Conservation (phyloP, 176 grass and related monocot genomes). For the Cymbopogon citratus region DNA sequence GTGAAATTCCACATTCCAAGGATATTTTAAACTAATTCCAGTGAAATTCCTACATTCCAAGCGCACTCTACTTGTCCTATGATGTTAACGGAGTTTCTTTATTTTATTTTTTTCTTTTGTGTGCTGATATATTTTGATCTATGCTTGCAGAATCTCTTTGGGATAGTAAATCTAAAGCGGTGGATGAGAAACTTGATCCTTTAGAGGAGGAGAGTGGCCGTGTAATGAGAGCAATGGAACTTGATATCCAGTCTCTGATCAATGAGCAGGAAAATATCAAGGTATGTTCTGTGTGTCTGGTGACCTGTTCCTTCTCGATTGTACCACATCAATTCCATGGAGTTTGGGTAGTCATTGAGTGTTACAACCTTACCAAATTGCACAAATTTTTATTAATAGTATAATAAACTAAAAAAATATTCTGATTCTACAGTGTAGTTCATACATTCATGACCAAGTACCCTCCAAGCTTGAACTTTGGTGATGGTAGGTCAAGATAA, state of each 20-base stretch:
- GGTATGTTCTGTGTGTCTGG: neutral
- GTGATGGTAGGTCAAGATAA: neutral
- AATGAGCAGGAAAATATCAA: constrained; percentile 41
- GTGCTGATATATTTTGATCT: neutral
- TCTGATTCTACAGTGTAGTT: neutral
- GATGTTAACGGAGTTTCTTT: neutral
- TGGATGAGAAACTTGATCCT: constrained; percentile 18
- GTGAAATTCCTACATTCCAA: too few species aligned
- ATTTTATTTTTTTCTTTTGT: neutral
- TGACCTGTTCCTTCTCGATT: neutral
- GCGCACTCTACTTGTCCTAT: neutral
- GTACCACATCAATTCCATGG: neutral
- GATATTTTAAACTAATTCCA: neutral
- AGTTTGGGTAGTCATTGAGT: neutral
- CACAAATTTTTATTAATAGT: neutral
- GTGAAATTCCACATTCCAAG: neutral
- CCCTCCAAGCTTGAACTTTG: neutral
- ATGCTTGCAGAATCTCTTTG: constrained; percentile 19
- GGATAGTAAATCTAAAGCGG: constrained; percentile 20
- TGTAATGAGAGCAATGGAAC: constrained; percentile 27
- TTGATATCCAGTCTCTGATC: constrained; percentile 41
- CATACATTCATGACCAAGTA: neutral
- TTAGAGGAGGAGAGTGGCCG: constrained; percentile 10
- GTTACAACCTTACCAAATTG: neutral
- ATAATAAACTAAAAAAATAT: neutral